Base-by-base conservation (phyloP, 1,284 basidiomycete species). In the Marasmius oreades region DNA sequence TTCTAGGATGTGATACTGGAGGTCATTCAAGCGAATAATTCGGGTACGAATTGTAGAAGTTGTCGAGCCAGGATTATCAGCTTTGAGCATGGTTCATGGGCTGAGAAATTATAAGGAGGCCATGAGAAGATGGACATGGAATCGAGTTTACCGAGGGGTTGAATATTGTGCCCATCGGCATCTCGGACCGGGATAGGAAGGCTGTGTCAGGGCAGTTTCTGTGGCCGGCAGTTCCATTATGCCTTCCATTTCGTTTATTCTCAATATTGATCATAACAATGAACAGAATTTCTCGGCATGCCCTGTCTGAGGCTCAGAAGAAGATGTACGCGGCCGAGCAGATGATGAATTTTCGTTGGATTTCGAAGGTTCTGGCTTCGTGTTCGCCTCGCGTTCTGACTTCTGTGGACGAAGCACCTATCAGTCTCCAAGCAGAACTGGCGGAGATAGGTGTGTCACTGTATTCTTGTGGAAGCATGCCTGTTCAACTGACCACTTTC, bases 1-100 rank as follows among this genome's bases (percentile, higher is more conserved):
- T 60, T 84, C 81, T n/a, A 85, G 72, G 42, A 81, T 67, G 57
- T 83, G 78, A 47, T 79, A 69, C 43, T 76, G 70, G 22, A 85
- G 72, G 61, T 78, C 78, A 31, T 74, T 70, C 6, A 75, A 62
- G 8, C 34, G 46, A 22, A 56, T 18, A 26, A 33, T 46, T 43
- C 48, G 53, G 18, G 58, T 44, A 14, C 23, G 14, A 37, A 59
- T 47, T 24, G 55, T 23, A 14, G 55, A 51, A 6, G 52, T 37
- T 11, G 45, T 26, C 11, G 45, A 47, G 22, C 28, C 20, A 10
- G 45, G 45, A 14, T 16, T 16, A 18, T 24, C 18, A 10, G 47
- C 26, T 31, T 31, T 7, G 12, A 14, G 14, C 26, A 14, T 14
- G 23, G 18, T n/a, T n/a, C 39, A n/a, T 42, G 16, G 39, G n/a